phyloP scores from a whole-genome alignment of 495 filamentous ascomycete genomes.

The Pyrenopolyporus hunteri region DNA sequence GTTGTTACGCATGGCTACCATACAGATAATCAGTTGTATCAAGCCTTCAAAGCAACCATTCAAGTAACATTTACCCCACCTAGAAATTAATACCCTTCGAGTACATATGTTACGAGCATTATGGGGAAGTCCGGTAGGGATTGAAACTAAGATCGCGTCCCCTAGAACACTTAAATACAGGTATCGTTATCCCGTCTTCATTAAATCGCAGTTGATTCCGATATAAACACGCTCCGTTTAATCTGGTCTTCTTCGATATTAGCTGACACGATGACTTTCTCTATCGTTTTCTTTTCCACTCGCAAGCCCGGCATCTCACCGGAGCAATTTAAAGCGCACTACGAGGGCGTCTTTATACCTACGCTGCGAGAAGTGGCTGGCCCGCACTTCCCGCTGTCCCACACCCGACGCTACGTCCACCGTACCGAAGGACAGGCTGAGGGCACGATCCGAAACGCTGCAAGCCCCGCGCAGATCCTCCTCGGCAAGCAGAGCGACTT shows the following conservation, averaged over 20 bases:
- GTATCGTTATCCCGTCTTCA: no score
- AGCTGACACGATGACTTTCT: constrained; percentile 25
- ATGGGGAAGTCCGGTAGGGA: neutral
- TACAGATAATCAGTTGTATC: no score
- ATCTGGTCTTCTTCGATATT: no score
- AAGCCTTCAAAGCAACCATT: no score
- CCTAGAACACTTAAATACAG: neutral
- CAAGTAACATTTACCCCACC: no score
- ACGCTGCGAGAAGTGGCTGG: constrained; percentile 40
- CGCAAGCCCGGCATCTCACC: constrained; percentile 44
- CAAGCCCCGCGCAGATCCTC: constrained; percentile 41
- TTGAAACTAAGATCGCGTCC: neutral
- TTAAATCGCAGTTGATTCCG: no score
- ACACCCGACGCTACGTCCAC: constrained; percentile 42
- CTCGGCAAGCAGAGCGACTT: constrained; percentile 48
- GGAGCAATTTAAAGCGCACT: constrained; percentile 43
- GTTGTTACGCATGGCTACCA: no score
- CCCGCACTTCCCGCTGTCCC: constrained; percentile 35
- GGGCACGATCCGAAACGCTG: constrained; percentile 12
- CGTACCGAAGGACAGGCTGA: constrained; percentile 21
- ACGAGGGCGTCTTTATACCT: constrained; percentile 43
- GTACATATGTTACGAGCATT: constrained; percentile 6
- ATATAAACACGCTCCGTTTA: neutral
- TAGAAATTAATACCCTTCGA: no score
- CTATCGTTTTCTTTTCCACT: constrained; percentile 33